These are phyloP conservation scores for Ambrosiella beaveri DNA, from an alignment of 2,329 filamentous ascomycete genomes.

Conservation along the genomic window DNA sequence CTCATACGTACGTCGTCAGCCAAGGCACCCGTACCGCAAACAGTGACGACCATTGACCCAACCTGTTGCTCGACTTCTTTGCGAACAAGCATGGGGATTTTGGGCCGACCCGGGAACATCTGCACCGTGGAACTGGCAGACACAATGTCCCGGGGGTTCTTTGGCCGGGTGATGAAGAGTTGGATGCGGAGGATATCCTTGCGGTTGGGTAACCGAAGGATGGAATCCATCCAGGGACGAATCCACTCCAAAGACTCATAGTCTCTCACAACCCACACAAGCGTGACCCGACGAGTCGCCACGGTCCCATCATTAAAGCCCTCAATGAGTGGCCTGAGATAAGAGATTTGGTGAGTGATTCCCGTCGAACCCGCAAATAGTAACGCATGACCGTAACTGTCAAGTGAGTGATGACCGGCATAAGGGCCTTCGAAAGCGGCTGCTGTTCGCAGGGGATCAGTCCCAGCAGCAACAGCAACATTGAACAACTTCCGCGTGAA, in stretches of 20 bases:
- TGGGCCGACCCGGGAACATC: conserved; percentile 81
- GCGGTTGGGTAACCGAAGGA: conserved; percentile 64
- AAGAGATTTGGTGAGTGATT: conserved; percentile 88
- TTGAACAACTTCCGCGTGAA: conserved; percentile 72
- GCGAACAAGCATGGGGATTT: conserved; percentile 59
- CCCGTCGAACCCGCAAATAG: conserved; percentile 86
- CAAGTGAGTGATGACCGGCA: conserved; percentile 62
- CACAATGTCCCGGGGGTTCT: conserved; percentile 64
- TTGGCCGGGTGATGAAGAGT: conserved; percentile 78
- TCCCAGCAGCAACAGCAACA: conserved; percentile 38
- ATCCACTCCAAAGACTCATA: conserved; percentile 87
- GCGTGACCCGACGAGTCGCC: conserved; percentile 62
- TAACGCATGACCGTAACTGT: conserved; percentile 82
- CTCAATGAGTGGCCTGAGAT: conserved; percentile 58
- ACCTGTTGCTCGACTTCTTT: conserved; percentile 68
- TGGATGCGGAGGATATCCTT: conserved; percentile 72
- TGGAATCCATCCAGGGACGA: conserved; percentile 59
- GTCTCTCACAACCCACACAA: conserved; percentile 87
- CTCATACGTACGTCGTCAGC: conserved; percentile 60
- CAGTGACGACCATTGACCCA: conserved; percentile 75
- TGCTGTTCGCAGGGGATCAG: conserved; percentile 40
- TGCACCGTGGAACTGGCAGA: conserved; percentile 65
- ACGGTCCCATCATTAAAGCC: conserved; percentile 54
- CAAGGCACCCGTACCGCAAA: conserved; percentile 59
- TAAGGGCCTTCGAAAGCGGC: conserved; percentile 86